Base-by-base conservation (phyloP, 352 stramenopile genomes). In the Globisporangium mamillatum region DNA sequence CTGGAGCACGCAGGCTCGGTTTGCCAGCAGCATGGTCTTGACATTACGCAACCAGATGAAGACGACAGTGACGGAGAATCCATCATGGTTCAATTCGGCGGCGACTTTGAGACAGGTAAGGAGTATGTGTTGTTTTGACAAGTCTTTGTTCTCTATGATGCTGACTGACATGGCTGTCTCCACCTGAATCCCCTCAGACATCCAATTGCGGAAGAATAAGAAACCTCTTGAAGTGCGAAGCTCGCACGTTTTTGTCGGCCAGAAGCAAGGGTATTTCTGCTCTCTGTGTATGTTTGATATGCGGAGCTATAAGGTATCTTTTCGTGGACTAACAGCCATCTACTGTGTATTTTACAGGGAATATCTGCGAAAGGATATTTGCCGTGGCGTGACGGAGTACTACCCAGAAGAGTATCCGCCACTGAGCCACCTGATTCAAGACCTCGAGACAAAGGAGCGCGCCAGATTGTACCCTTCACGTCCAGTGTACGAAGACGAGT, bases 301-400 rank as follows among this genome's bases (percentile, higher is more conserved):
- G 32, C 32, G 32, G 32, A 38, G 6, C 32, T 38, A 38, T 38
- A 38, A 10, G 32, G 8, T 38, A 7, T 38, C 7, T 38, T 38
- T 38, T 9, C 32, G 14, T 50, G 41, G 41, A 9, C 44, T 52
- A 24, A 52, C 44, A 24, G 6, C 44, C 44, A 52, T 12, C 18
- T 22, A 50, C 67, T 44, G 25, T 69, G 3, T 16, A 61, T 32
- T 48, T 6, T 61, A 22, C 68, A 94, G 87, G 14, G 80, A 88
- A 38, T 93, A 78, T 62, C 66, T 87, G 56, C 75, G 89, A 8
- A 72, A 76, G 56, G 89, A 96, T 71, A 71, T 96, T 36, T 93
- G 85, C 29, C 87, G 89, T 18, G 89, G 89, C 2, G 86, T 93
- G 64, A 96, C 87, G 0, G 89, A 96, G 68, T 95, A 95, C 68